Evolutionary conservation across 352 stramenopile genomes (phyloP), one percentile per base, ranked within the genome.

Genomic region (Phytophthora meadii): DNA sequence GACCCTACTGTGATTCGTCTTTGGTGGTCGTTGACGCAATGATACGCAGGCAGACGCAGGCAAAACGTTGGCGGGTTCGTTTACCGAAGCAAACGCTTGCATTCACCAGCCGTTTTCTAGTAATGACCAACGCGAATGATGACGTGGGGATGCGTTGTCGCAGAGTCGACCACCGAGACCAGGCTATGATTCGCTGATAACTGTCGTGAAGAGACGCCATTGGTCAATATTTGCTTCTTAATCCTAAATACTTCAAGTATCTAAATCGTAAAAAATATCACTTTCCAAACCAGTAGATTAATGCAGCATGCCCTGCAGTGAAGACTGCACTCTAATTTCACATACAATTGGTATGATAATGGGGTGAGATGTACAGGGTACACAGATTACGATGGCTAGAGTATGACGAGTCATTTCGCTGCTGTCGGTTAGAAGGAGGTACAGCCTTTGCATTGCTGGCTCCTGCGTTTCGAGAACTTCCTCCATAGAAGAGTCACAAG

Each of bases 401-500:
- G 6, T 8, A 7, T 30, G 27, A 30, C 2, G 27, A 30, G 27
- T 22, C n/a, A n/a, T n/a, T n/a, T n/a, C n/a, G n/a, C n/a, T n/a
- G n/a, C n/a, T n/a, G n/a, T n/a, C 4, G 22, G 22, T 22, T 22
- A 62, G 37, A 8, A 62, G 54, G 11, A 80, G 27, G 1, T 56
- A 19, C 19, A 48, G 1, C 57, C 41, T 28, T 80, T 80, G 72
- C 7, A 80, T 7, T 2, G 54, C 39, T 45, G 46, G 17, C 4
- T n/a, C 24, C 15, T 80, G 65, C 4, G 40, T 74, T 51, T 83
- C 71, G 1, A 83, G 46, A n/a, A 74, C 12, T 52, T 53, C 0
- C 48, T n/a, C 45, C 61, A 47, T n/a, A 76, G 17, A 1, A 60
- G 53, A 10, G 52, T 9, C 36, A 61, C 37, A 50, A 70, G 48